Percentiles rank a stretch among this genome's conserved stretches.
phyloP scores from a whole-genome alignment of 306 rosid genomes.

The Cicer cuneatum region DNA sequence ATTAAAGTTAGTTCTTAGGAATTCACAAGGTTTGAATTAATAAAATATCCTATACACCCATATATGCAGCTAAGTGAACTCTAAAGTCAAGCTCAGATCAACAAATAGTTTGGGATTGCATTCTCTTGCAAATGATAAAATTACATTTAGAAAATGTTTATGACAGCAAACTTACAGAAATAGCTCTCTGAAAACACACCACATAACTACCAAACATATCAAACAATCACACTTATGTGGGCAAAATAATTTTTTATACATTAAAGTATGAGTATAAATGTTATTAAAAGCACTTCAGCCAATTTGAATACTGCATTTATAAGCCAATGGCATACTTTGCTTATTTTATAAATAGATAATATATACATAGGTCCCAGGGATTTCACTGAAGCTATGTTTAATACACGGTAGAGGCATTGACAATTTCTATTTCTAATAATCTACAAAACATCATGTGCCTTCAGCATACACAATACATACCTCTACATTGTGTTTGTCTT shows the following conservation, averaged over 20 bases:
- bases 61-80: constrained; percentile 13
- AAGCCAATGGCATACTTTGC: neutral
- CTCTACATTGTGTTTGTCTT: constrained; percentile 18
- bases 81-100: constrained; percentile 30
- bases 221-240: constrained; percentile 21
- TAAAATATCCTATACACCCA: constrained; percentile 1
- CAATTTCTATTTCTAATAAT: neutral
- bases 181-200: constrained; percentile 17
- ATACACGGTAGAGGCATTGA: neutral
- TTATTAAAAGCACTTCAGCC: neutral
- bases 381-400: neutral
- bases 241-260: neutral
- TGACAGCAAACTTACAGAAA: constrained; percentile 7
- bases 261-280: neutral
- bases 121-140: constrained; percentile 15
- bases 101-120: neutral
- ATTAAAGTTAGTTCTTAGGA: neutral
- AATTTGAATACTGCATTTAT: neutral
- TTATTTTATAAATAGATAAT: neutral
- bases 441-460: constrained; percentile 1
- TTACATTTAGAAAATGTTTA: constrained; percentile 6
- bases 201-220: constrained; percentile 15
- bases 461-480: constrained; percentile 19
- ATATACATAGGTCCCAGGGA: constrained; percentile 7
- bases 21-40: constrained; percentile 18